phyloP scores from a whole-genome alignment of 1,284 basidiomycete species.

The Rhodofomes roseus region DNA sequence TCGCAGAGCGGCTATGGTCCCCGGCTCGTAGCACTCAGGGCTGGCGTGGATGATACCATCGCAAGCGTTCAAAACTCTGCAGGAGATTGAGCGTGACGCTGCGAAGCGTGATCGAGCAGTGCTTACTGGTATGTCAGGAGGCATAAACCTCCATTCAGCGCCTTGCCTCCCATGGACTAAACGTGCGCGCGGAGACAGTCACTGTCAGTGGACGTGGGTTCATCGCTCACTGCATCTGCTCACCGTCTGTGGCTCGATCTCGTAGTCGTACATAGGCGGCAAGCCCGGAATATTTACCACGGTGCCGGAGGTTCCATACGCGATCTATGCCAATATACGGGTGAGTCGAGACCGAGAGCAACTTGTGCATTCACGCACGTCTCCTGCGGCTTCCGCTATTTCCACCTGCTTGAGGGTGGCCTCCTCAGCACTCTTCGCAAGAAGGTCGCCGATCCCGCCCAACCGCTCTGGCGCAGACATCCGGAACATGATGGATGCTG shows the following conservation, averaged over 20 bases:
- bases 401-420: constrained; percentile 6
- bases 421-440: constrained; percentile 11
- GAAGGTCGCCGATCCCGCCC: constrained; percentile 14
- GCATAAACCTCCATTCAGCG: not conserved
- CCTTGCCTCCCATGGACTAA: too few relatives aligned
- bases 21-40: too few relatives aligned
- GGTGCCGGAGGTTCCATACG: too few relatives aligned
- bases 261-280: not conserved
- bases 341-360: too few relatives aligned
- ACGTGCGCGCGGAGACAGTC: too few relatives aligned
- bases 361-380: too few relatives aligned
- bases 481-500: constrained; percentile 10
- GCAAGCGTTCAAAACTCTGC: too few relatives aligned
- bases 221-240: not conserved
- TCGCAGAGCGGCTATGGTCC: too few relatives aligned
- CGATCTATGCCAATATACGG: too few relatives aligned
- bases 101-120: too few relatives aligned
- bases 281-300: not conserved
- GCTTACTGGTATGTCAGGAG: not conserved
- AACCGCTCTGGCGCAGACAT: constrained; percentile 15
- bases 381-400: constrained; percentile 9
- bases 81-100: too few relatives aligned
- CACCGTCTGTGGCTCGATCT: not conserved
- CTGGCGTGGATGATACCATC: too few relatives aligned
- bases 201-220: not conserved